Base-by-base conservation (phyloP, 345 rosid genomes). In the Citrus cavaleriei region DNA sequence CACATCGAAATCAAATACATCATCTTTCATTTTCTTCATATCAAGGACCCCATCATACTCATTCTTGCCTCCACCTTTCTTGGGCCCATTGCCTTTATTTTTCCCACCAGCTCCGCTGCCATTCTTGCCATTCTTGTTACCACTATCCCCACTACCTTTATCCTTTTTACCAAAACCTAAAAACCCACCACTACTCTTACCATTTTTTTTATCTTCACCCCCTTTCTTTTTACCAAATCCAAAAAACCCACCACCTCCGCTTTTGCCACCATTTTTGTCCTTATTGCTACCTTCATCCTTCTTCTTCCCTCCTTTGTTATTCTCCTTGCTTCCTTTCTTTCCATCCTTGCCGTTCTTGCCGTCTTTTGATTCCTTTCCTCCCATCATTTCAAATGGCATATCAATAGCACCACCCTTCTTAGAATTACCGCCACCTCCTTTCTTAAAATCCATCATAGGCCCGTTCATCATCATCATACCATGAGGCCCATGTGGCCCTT, bases 391-490 rank as follows among this genome's bases (percentile, higher is more conserved):
- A 66, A 90, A 81, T 3, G 94, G 91, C 18, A 92, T 78, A 76
- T 92, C 94, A 88, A 92, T 73, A 16, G 22, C 78, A 9, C 85
- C 88, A 1, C 88, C 88, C 71, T 87, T 89, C 83, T 83, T 85
- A 21, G 83, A 85, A 18, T 59, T 83, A 0, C 78, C 85, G 1
- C 82, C 89, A 42, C 75, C 87, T 7, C 82, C 85, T 82, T 55
- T 75, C 69, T 42, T 80, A 79, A 60, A 38, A 35, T 57, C 75
- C 72, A 83, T 81, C 42, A 28, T 65, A 38, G 77, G 81, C 28
- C 85, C 90, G 84, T 85, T 85, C 80, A 90, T 87, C 90, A 83
- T 82, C 86, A 80, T 84, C 80, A 86, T 78, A 0, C 87, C 91
- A 64, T 83, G 82, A 35, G 88, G 78, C 34, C 87, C 86, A 77